Evolutionary conservation across 305 asterid species (phyloP).

Genomic region (Fraxinus platypoda): DNA sequence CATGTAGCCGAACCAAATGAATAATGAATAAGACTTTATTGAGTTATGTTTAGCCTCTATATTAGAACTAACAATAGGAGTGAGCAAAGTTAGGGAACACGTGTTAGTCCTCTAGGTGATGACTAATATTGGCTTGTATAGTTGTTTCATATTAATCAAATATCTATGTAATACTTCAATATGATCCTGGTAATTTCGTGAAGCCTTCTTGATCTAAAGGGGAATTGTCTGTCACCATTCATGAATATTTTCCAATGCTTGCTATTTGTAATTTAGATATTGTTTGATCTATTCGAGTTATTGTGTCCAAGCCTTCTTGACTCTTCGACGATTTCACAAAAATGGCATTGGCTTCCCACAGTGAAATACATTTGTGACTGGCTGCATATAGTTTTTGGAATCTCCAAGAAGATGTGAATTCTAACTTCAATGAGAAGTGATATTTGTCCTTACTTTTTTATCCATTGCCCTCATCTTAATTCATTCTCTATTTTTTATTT

Average conservation of each 20-base stretch:
- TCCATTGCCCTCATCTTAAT: conserved; percentile 1
- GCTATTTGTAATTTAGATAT: not conserved
- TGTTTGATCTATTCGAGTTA: not conserved
- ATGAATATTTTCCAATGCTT: not conserved
- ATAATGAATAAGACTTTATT: not conserved
- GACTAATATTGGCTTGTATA: not conserved
- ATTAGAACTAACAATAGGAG: not conserved
- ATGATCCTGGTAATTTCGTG: not conserved
- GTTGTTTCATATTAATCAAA: not conserved
- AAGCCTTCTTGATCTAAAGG: not conserved
- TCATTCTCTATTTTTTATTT: not conserved
- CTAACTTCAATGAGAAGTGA: not conserved
- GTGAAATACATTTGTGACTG: not conserved
- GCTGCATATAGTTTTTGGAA: not conserved
- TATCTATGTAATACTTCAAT: not conserved
- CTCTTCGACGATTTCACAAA: not conserved
- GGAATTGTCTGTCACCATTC: not conserved
- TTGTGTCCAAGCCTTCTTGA: not conserved
- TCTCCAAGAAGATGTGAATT: not conserved
- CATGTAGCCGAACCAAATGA: not conserved
- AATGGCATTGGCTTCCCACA: not conserved
- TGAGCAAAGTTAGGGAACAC: not conserved
- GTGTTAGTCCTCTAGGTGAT: not conserved
- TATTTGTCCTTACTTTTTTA: not conserved
- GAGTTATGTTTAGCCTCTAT: not conserved